These are phyloP conservation scores for Xylaria sp. DNA, from an alignment of 2,329 filamentous ascomycete species.

Conservation along the genomic window DNA sequence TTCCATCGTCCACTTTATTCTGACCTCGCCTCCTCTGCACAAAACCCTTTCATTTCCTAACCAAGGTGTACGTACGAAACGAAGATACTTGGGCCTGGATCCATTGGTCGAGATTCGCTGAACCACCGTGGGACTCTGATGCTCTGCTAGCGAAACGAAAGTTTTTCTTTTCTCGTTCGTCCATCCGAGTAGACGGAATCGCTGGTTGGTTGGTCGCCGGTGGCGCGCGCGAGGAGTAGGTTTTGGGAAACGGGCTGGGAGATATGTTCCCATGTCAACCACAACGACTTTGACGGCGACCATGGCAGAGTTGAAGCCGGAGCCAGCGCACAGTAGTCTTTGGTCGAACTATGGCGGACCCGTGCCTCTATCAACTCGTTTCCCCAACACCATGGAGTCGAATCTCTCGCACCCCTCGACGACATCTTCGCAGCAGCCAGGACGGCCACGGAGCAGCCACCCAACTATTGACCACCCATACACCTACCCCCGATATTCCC, in stretches of 20 bases:
- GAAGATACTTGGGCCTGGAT: constrained; percentile 21
- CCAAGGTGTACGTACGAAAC: constrained; percentile 23
- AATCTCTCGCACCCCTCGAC: constrained; percentile 50
- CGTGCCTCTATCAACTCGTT: constrained; percentile 56
- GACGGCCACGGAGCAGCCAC: constrained; percentile 54
- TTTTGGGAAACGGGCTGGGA: constrained; percentile 29
- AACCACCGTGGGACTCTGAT: constrained; percentile 16
- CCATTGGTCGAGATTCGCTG: constrained; percentile 9
- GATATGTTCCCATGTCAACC: constrained; percentile 64
- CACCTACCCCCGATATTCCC: constrained; percentile 56
- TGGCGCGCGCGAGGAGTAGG: constrained; percentile 27
- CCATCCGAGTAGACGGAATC: constrained; percentile 17
- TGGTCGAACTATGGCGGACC: constrained; percentile 60
- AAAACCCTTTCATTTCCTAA: constrained; percentile 29
- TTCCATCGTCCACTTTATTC: constrained; percentile 37
- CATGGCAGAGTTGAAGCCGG: constrained; percentile 66
- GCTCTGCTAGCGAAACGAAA: constrained; percentile 8
- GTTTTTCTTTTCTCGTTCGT: too few relatives aligned
- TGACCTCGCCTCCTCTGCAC: constrained; percentile 34
- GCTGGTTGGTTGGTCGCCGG: constrained; percentile 17
- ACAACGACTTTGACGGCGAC: constrained; percentile 62
- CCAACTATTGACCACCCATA: constrained; percentile 56
- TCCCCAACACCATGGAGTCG: constrained; percentile 54
- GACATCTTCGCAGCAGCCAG: constrained; percentile 49
- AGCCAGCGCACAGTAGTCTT: constrained; percentile 58